A percentile compares a stretch with the other conserved stretches of the same genome.
Evolutionary conservation across 164 flowering plant species (phyloP).

Genomic region (Umbilicus rupestris): DNA sequence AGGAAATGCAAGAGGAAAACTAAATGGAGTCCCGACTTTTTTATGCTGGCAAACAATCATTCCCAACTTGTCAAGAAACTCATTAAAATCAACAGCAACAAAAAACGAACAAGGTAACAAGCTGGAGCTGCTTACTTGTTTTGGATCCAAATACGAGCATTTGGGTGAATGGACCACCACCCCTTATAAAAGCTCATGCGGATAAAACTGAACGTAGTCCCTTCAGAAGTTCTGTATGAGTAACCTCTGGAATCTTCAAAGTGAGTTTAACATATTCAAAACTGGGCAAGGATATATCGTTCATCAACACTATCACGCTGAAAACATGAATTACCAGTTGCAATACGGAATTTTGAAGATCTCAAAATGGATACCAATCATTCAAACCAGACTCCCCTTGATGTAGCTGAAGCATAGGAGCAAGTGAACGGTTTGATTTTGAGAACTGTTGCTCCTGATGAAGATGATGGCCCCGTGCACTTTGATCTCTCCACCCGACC

Average conservation of each 20-base stretch:
- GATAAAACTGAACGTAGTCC: background rate
- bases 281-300: background rate
- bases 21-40: background rate
- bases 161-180: background rate
- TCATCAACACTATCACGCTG: background rate
- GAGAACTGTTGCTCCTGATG: background rate
- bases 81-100: background rate
- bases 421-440: too few relatives aligned
- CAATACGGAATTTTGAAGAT: background rate
- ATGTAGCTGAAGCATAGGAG: background rate
- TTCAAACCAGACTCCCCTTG: background rate
- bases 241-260: background rate
- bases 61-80: background rate
- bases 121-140: slow-evolving; percentile 2
- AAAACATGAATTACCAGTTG: background rate
- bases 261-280: background rate
- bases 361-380: slow-evolving; percentile 3
- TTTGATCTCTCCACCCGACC: background rate
- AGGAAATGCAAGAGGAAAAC: too few relatives aligned
- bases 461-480: background rate
- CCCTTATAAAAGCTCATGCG: background rate
- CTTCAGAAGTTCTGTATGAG: background rate
- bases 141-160: background rate
- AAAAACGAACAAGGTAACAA: background rate
- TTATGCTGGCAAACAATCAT: background rate